Percentiles rank a stretch among this genome's conserved stretches.
These are phyloP conservation scores for Silene latifolia DNA, from an alignment of 148 eudicot species.

Conservation along the genomic window DNA sequence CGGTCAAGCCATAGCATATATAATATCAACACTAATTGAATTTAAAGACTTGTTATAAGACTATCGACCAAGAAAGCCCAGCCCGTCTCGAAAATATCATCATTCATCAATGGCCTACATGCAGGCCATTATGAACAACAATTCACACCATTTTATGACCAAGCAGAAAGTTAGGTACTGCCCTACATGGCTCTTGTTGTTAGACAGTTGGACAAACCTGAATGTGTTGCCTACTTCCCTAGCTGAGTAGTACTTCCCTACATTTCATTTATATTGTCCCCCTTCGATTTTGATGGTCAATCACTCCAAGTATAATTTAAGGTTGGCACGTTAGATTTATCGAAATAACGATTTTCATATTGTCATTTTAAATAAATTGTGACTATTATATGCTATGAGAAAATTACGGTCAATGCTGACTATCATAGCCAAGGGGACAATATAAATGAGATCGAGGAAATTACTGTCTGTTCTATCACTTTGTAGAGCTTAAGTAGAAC, in stretches of 20 bases:
- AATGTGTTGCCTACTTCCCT: neutral
- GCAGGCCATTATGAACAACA: too few species aligned
- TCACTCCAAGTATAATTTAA: too few species aligned
- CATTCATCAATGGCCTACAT: too few species aligned
- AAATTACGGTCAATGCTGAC: neutral
- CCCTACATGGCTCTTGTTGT: neutral
- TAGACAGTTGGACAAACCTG: neutral
- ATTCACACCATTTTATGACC: too few species aligned
- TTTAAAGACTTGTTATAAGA: neutral
- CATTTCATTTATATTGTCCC: too few species aligned
- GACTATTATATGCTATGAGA: neutral
- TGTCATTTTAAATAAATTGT: neutral
- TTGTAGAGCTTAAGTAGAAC: neutral
- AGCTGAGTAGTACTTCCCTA: neutral
- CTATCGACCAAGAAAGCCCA: neutral
- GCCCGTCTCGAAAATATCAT: too few species aligned
- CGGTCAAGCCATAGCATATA: neutral
- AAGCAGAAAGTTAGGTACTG: too few species aligned
- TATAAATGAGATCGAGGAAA: neutral
- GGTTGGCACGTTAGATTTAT: too few species aligned
- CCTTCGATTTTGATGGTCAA: neutral
- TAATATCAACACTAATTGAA: neutral
- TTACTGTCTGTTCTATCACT: neutral
- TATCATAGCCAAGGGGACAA: neutral
- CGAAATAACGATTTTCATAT: too few species aligned